Evolutionary conservation across 345 rosid species (phyloP).

Genomic region (Raphanus sativus): DNA sequence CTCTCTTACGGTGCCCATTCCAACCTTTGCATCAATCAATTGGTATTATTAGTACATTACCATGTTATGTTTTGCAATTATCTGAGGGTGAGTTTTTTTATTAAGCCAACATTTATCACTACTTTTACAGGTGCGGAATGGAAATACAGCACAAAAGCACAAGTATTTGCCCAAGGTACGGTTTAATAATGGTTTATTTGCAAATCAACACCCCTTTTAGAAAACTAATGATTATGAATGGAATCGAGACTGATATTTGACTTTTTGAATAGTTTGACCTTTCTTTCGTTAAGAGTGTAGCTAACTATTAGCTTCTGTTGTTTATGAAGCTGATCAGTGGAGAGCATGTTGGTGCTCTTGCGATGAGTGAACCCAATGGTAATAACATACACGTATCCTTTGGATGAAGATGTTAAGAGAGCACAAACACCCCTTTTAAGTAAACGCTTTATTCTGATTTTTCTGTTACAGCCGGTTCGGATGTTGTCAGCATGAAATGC

Average conservation of each 20-base stretch:
- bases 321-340: slow-evolving; percentile 89
- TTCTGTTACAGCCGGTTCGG: slow-evolving; percentile 77
- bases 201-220: not conserved
- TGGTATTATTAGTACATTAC: slow-evolving; percentile 48
- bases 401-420: slow-evolving; percentile 1
- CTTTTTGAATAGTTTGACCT: not conserved
- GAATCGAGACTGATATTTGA: not conserved
- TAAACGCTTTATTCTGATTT: not conserved
- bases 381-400: slow-evolving; percentile 28
- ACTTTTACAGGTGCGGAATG: slow-evolving; percentile 73
- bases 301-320: slow-evolving; percentile 24
- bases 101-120: slow-evolving; percentile 1
- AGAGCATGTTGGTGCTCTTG: slow-evolving; percentile 95
- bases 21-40: slow-evolving; percentile 89
- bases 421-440: not conserved
- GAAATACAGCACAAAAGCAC: slow-evolving; percentile 69
- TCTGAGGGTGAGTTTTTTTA: not conserved
- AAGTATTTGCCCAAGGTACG: slow-evolving; percentile 89
- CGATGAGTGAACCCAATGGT: slow-evolving; percentile 99
- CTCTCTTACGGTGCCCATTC: slow-evolving; percentile 95
- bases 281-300: not conserved
- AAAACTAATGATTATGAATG: not conserved
- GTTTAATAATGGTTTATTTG: slow-evolving; percentile 12
- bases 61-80: not conserved
- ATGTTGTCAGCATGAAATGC: slow-evolving; percentile 95